A percentile compares a stretch with the other conserved stretches of the same genome.
Evolutionary conservation across 345 rosid species (phyloP).

Genomic region (Microcos paniculata): DNA sequence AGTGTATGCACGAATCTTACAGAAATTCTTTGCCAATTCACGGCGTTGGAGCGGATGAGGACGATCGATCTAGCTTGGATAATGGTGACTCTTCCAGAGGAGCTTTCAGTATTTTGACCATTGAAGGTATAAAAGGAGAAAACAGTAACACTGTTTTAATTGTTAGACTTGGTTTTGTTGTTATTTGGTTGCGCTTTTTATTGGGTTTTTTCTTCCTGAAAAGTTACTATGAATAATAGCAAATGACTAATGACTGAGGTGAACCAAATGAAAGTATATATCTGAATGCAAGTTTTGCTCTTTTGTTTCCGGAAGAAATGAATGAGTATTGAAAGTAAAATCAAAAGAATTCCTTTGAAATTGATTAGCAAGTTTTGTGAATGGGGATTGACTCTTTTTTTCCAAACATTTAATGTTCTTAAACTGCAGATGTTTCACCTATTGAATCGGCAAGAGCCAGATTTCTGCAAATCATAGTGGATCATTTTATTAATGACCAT

Average conservation of each 20-base stretch:
- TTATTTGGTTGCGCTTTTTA: not conserved
- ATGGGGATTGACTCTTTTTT: not conserved
- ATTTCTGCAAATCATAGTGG: constrained; percentile 72
- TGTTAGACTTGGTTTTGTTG: not conserved
- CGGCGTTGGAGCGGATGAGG: constrained; percentile 63
- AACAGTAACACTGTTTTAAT: not conserved
- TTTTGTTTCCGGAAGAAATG: too few species aligned
- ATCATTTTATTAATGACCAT: constrained; percentile 68
- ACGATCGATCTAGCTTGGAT: constrained; percentile 59
- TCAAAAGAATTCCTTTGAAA: not conserved
- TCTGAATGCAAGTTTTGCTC: too few species aligned
- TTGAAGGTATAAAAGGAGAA: constrained; percentile 47
- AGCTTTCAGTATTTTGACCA: constrained; percentile 49
- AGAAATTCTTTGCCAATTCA: constrained; percentile 62
- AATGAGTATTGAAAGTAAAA: not conserved
- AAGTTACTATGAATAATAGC: not conserved
- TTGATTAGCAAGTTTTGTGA: not conserved
- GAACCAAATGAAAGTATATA: too few species aligned
- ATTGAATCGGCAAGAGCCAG: constrained; percentile 82
- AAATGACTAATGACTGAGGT: not conserved
- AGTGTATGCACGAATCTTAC: constrained; percentile 74
- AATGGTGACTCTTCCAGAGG: constrained; percentile 46
- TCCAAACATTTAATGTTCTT: constrained; percentile 15
- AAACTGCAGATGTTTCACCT: constrained; percentile 67
- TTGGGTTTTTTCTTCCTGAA: not conserved